These are phyloP conservation scores for Chalara sp. DNA, from an alignment of 2,329 filamentous ascomycete species.

Conservation along the genomic window DNA sequence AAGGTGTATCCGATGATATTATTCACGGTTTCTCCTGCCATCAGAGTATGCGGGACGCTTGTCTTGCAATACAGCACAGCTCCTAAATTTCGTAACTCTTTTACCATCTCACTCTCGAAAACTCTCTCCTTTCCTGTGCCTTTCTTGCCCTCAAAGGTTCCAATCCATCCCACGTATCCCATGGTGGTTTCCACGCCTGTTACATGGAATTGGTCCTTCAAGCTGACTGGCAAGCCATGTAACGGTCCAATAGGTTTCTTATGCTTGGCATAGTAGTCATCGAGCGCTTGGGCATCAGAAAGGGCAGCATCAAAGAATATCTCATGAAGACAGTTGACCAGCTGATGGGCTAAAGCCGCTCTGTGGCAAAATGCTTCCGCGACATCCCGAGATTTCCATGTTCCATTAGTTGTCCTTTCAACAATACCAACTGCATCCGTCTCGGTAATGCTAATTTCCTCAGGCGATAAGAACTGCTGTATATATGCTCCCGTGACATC, in stretches of 20 bases:
- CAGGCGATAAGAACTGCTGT: conserved; percentile 43
- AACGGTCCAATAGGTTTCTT: conserved; percentile 30
- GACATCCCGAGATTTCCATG: conserved; percentile 50
- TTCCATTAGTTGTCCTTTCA: conserved; percentile 43
- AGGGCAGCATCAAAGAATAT: conserved; percentile 49
- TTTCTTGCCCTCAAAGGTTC: conserved; percentile 48
- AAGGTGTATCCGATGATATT: conserved; percentile 35
- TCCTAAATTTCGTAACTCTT: conserved; percentile 32
- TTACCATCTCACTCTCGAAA: conserved; percentile 42
- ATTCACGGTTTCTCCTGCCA: conserved; percentile 35
- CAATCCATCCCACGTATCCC: conserved; percentile 60
- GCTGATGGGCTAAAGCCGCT: conserved; percentile 46
- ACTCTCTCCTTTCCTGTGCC: conserved; percentile 41
- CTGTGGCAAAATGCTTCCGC: conserved; percentile 46
- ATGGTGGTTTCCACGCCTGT: conserved; percentile 35
- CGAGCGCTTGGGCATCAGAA: conserved; percentile 41
- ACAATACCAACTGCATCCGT: conserved; percentile 50
- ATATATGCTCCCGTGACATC: conserved; percentile 51
- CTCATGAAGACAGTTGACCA: conserved; percentile 53
- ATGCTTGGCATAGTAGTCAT: conserved; percentile 39
- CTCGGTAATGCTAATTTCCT: conserved; percentile 55
- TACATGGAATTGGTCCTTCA: conserved; percentile 32
- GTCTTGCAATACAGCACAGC: conserved; percentile 36
- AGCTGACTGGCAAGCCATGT: conserved; percentile 33
- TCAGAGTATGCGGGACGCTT: conserved; percentile 33